Evolutionary conservation across 805 yeast species (phyloP), one percentile per base, ranked within the genome.

Genomic region (Saturnispora quitensis): DNA sequence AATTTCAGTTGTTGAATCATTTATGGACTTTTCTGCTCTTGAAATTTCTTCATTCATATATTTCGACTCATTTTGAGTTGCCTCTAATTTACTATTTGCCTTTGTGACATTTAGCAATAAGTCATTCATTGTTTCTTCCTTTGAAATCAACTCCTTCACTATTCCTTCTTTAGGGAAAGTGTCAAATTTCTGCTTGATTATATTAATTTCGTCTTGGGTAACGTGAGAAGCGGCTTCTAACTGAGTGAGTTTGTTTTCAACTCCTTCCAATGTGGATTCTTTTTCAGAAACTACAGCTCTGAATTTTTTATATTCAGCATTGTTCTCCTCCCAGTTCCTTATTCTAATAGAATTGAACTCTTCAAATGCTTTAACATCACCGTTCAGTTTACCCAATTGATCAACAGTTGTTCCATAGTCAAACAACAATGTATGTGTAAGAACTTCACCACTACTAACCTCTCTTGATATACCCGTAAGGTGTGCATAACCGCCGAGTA

Each of bases 371-470:
- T 74, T 67, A 17, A 73, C 66, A 61, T 84, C 89, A 15, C 68
- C 62, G 40, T 69, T 64, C 42, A 77, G 70, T n/a, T 65, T 52
- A 5, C 70, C 67, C 53, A 77, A 65, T 38, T 76, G 74, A 40
- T 67, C 56, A 59, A 78, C 72, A 6, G 75, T 67, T 13, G 66
- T 68, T 50, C 78, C 80, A 56, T 83, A 73, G 51, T 78, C 76
- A 61, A 78, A 76, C 33, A 84, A 73, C 52, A 82, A 64, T 50
- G 76, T 79, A 60, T 85, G 95, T 1, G 90, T 84, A 47, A 83
- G 67, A 7, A 79, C 57, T 40, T 61, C 65, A 43, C 59, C 61
- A 52, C 56, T 56, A 4, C 58, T 53, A 24, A 60, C 52, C 44
- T 62, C 63, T 44, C 58, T 64, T 12, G 66, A 60, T 5, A 70